A percentile compares a stretch with the other conserved stretches of the same genome.
Evolutionary conservation across 2,329 filamentous ascomycete genomes (phyloP).

Genomic region (Fusarium pseudonygamai): DNA sequence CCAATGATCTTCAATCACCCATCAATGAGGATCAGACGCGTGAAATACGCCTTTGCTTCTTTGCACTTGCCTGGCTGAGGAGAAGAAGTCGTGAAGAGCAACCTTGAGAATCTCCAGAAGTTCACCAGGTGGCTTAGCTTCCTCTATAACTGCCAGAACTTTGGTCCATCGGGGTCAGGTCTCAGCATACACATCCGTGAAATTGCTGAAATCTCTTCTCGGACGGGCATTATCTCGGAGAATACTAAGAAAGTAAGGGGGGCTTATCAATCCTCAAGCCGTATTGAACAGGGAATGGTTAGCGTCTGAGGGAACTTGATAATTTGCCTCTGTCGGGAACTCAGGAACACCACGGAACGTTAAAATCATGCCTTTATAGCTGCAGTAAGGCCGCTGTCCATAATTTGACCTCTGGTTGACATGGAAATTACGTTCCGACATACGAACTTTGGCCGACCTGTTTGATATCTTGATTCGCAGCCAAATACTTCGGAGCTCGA

Average conservation of each 20-base stretch:
- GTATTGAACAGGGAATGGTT: constrained; percentile 34
- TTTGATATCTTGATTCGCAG: constrained; percentile 13
- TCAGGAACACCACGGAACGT: constrained; percentile 44
- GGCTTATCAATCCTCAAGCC: constrained; percentile 35
- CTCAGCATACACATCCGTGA: constrained; percentile 48
- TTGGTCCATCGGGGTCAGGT: constrained; percentile 48
- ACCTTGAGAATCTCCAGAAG: constrained; percentile 5
- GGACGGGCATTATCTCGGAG: constrained; percentile 42
- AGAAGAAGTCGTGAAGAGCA: constrained; percentile 40
- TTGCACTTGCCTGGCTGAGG: constrained; percentile 32
- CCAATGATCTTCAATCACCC: constrained; percentile 18
- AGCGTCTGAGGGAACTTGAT: constrained; percentile 45
- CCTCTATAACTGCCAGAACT: constrained; percentile 23
- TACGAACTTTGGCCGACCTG: constrained; percentile 15
- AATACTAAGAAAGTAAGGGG: constrained; percentile 44
- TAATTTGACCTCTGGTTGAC: constrained; percentile 22
- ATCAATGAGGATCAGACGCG: constrained; percentile 47
- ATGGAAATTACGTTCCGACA: constrained; percentile 1
- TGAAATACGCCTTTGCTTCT: constrained; percentile 53
- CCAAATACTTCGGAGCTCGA: constrained; percentile 16
- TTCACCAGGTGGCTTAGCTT: neutral
- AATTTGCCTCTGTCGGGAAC: constrained; percentile 47
- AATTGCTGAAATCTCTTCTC: constrained; percentile 46
- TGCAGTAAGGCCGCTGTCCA: constrained; percentile 24
- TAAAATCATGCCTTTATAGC: constrained; percentile 28